Base-by-base conservation (phyloP, 495 filamentous ascomycete genomes). In the Trichocladium uniseriatum region DNA sequence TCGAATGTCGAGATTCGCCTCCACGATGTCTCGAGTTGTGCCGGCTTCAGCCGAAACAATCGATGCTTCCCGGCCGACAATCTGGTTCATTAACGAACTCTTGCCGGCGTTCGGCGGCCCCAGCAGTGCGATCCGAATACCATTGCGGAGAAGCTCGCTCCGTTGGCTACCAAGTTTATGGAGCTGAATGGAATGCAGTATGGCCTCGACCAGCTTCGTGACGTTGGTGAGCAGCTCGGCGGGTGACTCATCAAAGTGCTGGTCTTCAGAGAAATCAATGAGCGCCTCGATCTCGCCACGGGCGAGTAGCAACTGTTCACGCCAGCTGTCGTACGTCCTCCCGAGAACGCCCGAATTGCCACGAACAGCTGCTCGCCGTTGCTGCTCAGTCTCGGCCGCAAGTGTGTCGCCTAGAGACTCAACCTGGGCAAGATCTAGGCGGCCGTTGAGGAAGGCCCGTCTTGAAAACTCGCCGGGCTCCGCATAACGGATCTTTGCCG, bases 181-280 rank as follows among this genome's bases (percentile, higher is more conserved):
- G 24, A 80, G 62, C 18, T 67, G 64, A 48, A 98, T 80, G 48
- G 79, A 77, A 34, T 65, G 56, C 43, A 73, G 66, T 40, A 98
- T 74, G 3, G 55, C 61, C 13, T 60, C 54, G 9, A 95, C 79
- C 54, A 87, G 78, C 11, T 47, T 56, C 18, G 80, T 75, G 21
- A 95, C 87, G 27, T 79, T 86, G 2, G 54, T 59, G 5, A 89
- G 72, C 24, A 97, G 70, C 48, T 83, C 79, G 6, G 73, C 69
- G 0, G 89, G 84, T 1, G 87, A 84, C 59, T 95, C 89, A 46
- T 96, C 91, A 54, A 98, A 96, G 70, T 95, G 83, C 67, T 97
- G 91, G 58, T 97, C 94, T 66, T 98, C 92, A 1, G 85, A 83
- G 64, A 98, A 98, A 61, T 98, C 92, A 58, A 98, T 97, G 49